Conservation (phyloP, 2,329 filamentous ascomycete species). For the Erysiphe pulchra region DNA sequence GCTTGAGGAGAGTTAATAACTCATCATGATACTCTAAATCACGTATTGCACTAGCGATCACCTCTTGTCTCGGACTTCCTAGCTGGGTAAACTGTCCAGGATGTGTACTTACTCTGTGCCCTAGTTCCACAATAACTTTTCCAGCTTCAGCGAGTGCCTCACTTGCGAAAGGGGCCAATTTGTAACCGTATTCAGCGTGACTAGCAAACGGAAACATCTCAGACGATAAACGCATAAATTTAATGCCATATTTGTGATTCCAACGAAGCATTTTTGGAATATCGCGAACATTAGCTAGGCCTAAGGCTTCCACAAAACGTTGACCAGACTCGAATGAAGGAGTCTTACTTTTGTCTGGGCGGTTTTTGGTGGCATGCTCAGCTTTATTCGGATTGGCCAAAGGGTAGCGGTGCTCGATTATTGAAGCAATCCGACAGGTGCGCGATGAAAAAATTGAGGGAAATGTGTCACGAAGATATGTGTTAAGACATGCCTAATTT, state of each 20-base stretch:
- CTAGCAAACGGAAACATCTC: conserved; percentile 97
- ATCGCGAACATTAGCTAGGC: conserved; percentile 60
- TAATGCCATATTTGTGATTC: conserved; percentile 83
- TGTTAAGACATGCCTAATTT: too few relatives aligned
- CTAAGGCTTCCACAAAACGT: conserved; percentile 49
- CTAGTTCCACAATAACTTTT: conserved; percentile 46
- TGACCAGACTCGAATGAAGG: conserved; percentile 41
- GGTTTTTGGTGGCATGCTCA: conserved; percentile 63
- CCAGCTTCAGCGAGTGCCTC: conserved; percentile 55
- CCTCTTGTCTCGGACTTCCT: conserved; percentile 53
- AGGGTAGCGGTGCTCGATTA: conserved; percentile 69
- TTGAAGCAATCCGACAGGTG: conserved; percentile 75
- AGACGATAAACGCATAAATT: conserved; percentile 73
- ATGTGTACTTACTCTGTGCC: conserved; percentile 71
- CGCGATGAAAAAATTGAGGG: conserved; percentile 75
- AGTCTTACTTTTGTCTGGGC: conserved; percentile 48
- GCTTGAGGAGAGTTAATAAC: conserved; percentile 47
- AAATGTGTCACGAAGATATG: too few relatives aligned
- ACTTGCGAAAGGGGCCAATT: conserved; percentile 57
- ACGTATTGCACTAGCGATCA: conserved; percentile 50
- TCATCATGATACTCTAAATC: conserved; percentile 80
- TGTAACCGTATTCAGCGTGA: conserved; percentile 68
- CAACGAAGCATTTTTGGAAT: conserved; percentile 67
- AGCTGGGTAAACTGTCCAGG: conserved; percentile 85
- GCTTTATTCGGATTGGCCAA: conserved; percentile 49